Percentiles rank a stretch among this genome's conserved stretches.
These are phyloP conservation scores for Haberlea rhodopensis DNA, from an alignment of 257 asterid genomes.

Conservation along the genomic window DNA sequence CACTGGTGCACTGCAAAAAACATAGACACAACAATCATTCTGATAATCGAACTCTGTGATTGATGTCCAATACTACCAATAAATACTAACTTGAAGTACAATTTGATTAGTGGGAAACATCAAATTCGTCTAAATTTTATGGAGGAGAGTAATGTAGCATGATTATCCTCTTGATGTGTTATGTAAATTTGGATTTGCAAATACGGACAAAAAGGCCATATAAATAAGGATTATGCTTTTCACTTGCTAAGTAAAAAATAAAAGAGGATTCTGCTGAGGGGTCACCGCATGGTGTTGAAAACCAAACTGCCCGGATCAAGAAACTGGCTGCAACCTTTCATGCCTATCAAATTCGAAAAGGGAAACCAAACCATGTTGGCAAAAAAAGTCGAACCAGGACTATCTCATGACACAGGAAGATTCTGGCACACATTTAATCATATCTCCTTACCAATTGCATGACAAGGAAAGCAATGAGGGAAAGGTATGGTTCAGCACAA, in stretches of 20 bases:
- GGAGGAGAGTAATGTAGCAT: background rate
- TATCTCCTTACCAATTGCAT: too few relatives aligned
- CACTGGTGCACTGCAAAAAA: constrained; percentile 75
- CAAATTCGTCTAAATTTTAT: background rate
- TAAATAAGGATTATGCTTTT: too few relatives aligned
- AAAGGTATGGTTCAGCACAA: too few relatives aligned
- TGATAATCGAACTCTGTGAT: constrained; percentile 13
- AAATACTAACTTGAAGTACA: constrained; percentile 12
- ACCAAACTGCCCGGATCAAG: background rate
- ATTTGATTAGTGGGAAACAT: constrained; percentile 5
- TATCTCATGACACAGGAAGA: too few relatives aligned
- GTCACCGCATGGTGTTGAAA: constrained; percentile 3
- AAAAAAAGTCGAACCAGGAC: too few relatives aligned
- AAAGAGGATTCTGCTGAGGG: background rate
- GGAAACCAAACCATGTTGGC: too few relatives aligned
- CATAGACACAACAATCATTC: constrained; percentile 17
- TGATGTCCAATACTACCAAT: background rate
- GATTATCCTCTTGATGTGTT: background rate
- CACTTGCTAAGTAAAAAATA: background rate
- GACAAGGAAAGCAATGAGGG: too few relatives aligned
- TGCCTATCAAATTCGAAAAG: too few relatives aligned
- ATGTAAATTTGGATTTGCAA: background rate
- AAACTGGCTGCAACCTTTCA: too few relatives aligned
- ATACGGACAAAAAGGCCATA: background rate
- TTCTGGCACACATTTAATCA: too few relatives aligned